Conservation (phyloP, 2,329 filamentous ascomycete genomes). For the Calycina herbarum region DNA sequence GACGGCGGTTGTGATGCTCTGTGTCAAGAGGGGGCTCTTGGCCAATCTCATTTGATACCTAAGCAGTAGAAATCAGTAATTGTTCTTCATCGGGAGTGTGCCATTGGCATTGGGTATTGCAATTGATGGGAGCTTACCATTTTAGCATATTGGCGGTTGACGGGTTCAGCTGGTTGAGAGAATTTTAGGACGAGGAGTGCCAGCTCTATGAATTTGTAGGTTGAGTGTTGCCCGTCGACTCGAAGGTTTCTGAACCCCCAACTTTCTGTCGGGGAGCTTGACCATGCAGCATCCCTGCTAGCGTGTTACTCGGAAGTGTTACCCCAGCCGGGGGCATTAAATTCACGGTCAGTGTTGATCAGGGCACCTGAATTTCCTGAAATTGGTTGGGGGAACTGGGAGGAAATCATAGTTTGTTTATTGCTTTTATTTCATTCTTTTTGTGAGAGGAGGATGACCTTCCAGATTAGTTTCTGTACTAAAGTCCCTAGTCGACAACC, state of each 20-base stretch:
- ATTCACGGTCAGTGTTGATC: neutral
- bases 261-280: slow-evolving; percentile 5
- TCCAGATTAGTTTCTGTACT: neutral
- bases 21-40: slow-evolving; percentile 81
- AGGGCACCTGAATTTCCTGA: neutral
- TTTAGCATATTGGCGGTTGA: slow-evolving; percentile 33
- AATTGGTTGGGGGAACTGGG: neutral
- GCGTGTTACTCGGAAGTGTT: neutral
- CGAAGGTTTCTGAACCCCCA: neutral
- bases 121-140: slow-evolving; percentile 29
- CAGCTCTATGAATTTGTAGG: neutral
- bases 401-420: neutral
- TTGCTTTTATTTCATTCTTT: neutral
- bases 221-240: neutral
- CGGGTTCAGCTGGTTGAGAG: slow-evolving; percentile 5
- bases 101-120: neutral
- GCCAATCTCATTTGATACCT: slow-evolving; percentile 88
- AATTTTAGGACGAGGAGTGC: neutral
- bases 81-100: neutral
- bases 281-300: neutral
- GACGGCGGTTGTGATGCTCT: slow-evolving; percentile 85
- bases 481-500: no score
- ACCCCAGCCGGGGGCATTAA: neutral
- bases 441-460: neutral
- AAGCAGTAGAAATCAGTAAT: slow-evolving; percentile 13